These are phyloP conservation scores for maize (Zea mays) DNA, from an alignment of 176 grass and related monocot species.

Conservation along the genomic window Zm-B73-REFERENCE-NAM-5.0 NC_050103.1:120780501-120781000, in stretches of 20 bases:
- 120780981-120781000: too few species aligned
- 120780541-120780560: slow-evolving; percentile 1
- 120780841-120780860: too few species aligned
- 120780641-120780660: not conserved
- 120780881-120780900: too few species aligned
- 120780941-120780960: too few species aligned
- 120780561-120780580: slow-evolving; percentile 9
- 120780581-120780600: not conserved
- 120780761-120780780: not conserved
- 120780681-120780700: slow-evolving; percentile 37
- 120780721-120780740: slow-evolving; percentile 12
- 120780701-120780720: not conserved
- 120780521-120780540: not conserved
- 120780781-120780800: too few species aligned
- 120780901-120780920: too few species aligned
- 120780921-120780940: too few species aligned
- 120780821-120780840: too few species aligned
- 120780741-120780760: not conserved
- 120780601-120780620: not conserved
- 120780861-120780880: too few species aligned
- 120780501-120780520: slow-evolving; percentile 12
- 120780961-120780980: too few species aligned
- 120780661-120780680: slow-evolving; percentile 8
- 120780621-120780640: not conserved
- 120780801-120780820: too few species aligned